Evolutionary conservation across 371 early-diverging fungal genomes (phyloP).

Genomic region (Mucor sp.): DNA sequence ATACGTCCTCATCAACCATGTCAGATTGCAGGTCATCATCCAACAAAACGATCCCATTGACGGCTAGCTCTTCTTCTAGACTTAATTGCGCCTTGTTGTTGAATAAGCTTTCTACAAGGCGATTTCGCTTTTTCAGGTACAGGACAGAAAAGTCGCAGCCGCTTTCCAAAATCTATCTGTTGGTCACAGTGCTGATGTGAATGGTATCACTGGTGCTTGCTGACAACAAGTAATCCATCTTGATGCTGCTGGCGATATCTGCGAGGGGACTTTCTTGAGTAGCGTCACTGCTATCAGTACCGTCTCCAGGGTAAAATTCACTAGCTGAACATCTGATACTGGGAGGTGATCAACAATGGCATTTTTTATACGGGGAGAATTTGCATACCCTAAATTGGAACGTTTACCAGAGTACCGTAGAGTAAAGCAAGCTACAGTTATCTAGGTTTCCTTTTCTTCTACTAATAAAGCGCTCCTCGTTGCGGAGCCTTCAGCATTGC

Average conservation of each 20-base stretch:
- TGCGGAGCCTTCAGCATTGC: too few species aligned
- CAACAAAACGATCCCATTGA: conserved; percentile 3
- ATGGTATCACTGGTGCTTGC: background rate
- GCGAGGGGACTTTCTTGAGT: background rate
- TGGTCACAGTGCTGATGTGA: background rate
- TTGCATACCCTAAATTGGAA: too few species aligned
- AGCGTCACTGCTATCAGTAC: background rate
- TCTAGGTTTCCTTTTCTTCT: too few species aligned
- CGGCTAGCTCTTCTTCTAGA: background rate
- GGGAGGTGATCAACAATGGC: too few species aligned
- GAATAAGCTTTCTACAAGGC: background rate
- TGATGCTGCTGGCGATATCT: background rate
- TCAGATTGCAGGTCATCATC: conserved; percentile 4
- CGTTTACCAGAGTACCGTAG: too few species aligned
- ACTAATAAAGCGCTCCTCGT: too few species aligned
- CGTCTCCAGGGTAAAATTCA: background rate
- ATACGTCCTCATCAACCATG: conserved; percentile 1
- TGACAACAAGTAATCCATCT: background rate
- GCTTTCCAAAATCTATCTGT: conserved; percentile 4
- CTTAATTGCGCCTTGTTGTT: background rate
- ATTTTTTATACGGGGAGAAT: too few species aligned
- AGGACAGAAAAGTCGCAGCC: background rate
- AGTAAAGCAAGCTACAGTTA: too few species aligned
- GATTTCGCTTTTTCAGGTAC: conserved; percentile 2
- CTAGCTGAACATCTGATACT: too few species aligned